phyloP scores from a whole-genome alignment of 345 rosid species.

The Hevea brasiliensis region DNA sequence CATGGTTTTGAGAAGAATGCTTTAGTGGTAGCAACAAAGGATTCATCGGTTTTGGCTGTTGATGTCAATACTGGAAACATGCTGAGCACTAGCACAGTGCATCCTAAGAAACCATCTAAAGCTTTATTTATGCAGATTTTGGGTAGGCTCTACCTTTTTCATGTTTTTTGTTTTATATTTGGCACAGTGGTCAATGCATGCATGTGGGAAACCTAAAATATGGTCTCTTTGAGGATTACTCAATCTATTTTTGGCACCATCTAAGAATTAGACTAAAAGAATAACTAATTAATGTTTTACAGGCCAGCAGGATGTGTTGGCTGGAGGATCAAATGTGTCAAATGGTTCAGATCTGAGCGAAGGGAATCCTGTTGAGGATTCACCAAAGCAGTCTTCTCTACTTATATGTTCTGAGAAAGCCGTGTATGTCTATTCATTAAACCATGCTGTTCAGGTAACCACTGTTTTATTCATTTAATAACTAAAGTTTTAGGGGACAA shows the following conservation, averaged over 20 bases:
- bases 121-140: slow-evolving; percentile 76
- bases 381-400: slow-evolving; percentile 50
- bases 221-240: neutral
- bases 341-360: slow-evolving; percentile 32
- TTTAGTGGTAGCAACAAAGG: slow-evolving; percentile 73
- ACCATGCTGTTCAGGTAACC: slow-evolving; percentile 68
- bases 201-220: neutral
- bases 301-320: slow-evolving; percentile 53
- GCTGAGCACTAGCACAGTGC: slow-evolving; percentile 56
- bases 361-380: slow-evolving; percentile 46
- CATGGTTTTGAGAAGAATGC: slow-evolving; percentile 81
- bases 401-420: slow-evolving; percentile 87
- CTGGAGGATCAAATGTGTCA: slow-evolving; percentile 31
- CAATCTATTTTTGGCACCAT: neutral
- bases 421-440: slow-evolving; percentile 66
- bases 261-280: neutral
- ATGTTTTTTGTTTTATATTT: neutral
- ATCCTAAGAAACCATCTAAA: slow-evolving; percentile 81
- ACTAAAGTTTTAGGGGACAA: neutral
- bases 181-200: neutral
- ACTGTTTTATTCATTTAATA: neutral
- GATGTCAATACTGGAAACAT: slow-evolving; percentile 69
- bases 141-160: slow-evolving; percentile 41
- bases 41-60: slow-evolving; percentile 71
- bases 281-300: slow-evolving; percentile 15